Evolutionary conservation across 1,139 yeast species (phyloP).

Genomic region (Diutina siamensis): DNA sequence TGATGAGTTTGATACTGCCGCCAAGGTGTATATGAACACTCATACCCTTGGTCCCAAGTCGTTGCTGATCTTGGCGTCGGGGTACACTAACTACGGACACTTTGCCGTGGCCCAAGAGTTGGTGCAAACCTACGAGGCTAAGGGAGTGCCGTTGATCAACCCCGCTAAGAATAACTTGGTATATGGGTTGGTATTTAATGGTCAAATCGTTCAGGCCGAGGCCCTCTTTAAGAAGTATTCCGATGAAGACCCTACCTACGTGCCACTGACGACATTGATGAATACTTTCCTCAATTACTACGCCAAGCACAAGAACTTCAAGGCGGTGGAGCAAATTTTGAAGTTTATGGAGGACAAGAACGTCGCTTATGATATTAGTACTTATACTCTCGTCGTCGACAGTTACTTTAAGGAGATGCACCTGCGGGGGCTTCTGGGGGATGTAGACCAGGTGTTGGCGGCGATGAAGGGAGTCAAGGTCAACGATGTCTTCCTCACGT

Average conservation of each 20-base stretch:
- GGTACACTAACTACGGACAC: conserved; percentile 24
- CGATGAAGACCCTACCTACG: conserved; percentile 16
- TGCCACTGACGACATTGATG: conserved; percentile 25
- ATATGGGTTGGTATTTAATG: conserved; percentile 23
- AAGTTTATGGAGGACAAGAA: conserved; percentile 25
- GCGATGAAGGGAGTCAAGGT: conserved; percentile 24
- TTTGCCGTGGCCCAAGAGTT: conserved; percentile 24
- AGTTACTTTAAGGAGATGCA: conserved; percentile 38
- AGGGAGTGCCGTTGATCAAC: conserved; percentile 17
- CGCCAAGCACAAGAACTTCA: conserved; percentile 19
- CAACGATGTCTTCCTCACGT: conserved; percentile 25
- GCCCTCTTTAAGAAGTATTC: conserved; percentile 18
- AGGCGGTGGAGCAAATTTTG: conserved; percentile 29
- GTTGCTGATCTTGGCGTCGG: conserved; percentile 22
- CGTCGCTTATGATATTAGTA: conserved; percentile 51
- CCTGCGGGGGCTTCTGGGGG: conserved; percentile 34
- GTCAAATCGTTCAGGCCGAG: conserved; percentile 25
- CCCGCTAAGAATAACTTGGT: conserved; percentile 26
- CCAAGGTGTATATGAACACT: conserved; percentile 20
- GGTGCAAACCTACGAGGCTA: conserved; percentile 13
- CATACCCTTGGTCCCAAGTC: conserved; percentile 14
- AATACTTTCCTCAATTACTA: conserved; percentile 26
- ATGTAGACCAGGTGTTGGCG: conserved; percentile 28
- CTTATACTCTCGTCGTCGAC: conserved; percentile 55
- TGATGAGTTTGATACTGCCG: conserved; percentile 16